A percentile compares a stretch with the other conserved stretches of the same genome.
These are phyloP conservation scores for Blepharisma japonicum DNA, from an alignment of 73 alveolate genomes.

Conservation along the genomic window DNA sequence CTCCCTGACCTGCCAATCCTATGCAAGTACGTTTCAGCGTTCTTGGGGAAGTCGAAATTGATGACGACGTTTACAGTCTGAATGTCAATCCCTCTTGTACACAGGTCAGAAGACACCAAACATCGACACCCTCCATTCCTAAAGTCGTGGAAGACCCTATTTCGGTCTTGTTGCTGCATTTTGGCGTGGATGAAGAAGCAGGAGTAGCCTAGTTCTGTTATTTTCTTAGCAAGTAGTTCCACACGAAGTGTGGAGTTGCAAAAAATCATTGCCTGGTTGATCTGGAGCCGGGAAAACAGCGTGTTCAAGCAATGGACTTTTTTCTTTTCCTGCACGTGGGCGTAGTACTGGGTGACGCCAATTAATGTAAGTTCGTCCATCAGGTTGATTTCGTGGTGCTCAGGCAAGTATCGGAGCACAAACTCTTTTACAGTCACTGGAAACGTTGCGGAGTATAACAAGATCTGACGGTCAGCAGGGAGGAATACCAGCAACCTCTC, in stretches of 20 bases:
- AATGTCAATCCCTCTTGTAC: conserved; percentile 97
- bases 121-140: conserved; percentile 82
- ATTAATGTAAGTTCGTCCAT: conserved; percentile 95
- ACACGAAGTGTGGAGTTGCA: conserved; percentile 92
- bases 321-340: conserved; percentile 89
- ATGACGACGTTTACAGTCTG: conserved; percentile 90
- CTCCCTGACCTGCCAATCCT: conserved; percentile 98
- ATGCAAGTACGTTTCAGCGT: conserved; percentile 92
- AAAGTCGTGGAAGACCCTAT: conserved; percentile 89
- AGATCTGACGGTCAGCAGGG: neutral
- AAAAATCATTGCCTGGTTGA: conserved; percentile 88
- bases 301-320: conserved; percentile 80
- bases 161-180: conserved; percentile 79
- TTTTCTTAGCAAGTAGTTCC: conserved; percentile 89
- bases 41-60: conserved; percentile 94
- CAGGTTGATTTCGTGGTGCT: conserved; percentile 83
- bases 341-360: conserved; percentile 96
- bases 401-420: conserved; percentile 71
- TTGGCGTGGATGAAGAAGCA: conserved; percentile 80
- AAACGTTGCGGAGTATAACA: conserved; percentile 18
- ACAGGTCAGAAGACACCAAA: conserved; percentile 73
- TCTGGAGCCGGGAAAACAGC: conserved; percentile 74
- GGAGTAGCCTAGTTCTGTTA: conserved; percentile 85
- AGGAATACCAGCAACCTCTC: neutral
- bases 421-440: neutral